Conservation (phyloP, 2,329 filamentous ascomycete species). For the Zymoseptoria brevis region DNA sequence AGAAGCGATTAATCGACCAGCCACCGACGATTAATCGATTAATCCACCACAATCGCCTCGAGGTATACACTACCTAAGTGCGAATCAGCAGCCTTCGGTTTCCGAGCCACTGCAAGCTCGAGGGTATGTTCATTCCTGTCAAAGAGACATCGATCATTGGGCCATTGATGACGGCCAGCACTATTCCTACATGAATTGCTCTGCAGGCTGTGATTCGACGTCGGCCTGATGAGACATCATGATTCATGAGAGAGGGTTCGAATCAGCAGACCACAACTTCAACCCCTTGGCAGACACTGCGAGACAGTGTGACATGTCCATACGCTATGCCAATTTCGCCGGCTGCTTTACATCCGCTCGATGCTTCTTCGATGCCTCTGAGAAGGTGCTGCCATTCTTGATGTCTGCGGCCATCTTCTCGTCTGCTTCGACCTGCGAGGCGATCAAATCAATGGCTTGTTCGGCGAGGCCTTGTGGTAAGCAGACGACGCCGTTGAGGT, state of each 20-base stretch:
- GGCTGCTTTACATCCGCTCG: conserved; percentile 22
- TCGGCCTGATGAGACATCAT: too few species aligned
- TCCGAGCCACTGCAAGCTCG: not conserved
- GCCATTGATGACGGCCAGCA: not conserved
- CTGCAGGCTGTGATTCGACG: not conserved
- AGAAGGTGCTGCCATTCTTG: conserved; percentile 16
- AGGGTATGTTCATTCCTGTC: not conserved
- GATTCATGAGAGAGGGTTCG: not conserved
- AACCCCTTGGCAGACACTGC: too few species aligned
- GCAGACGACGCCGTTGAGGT: conserved; percentile 34
- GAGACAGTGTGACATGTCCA: not conserved
- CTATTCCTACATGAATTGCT: not conserved
- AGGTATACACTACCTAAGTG: too few species aligned
- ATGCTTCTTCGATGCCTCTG: conserved; percentile 24
- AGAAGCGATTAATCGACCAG: too few species aligned
- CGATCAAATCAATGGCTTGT: conserved; percentile 23
- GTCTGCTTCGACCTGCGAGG: conserved; percentile 26
- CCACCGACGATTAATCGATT: too few species aligned
- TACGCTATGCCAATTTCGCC: conserved; percentile 4
- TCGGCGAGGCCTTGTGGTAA: conserved; percentile 24
- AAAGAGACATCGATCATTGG: not conserved
- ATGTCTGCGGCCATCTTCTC: conserved; percentile 25
- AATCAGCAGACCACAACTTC: not conserved
- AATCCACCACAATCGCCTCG: too few species aligned
- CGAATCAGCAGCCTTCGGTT: too few species aligned